These are phyloP conservation scores for Achlya hypogyna DNA, from an alignment of 352 stramenopile genomes.

Conservation along the genomic window DNA sequence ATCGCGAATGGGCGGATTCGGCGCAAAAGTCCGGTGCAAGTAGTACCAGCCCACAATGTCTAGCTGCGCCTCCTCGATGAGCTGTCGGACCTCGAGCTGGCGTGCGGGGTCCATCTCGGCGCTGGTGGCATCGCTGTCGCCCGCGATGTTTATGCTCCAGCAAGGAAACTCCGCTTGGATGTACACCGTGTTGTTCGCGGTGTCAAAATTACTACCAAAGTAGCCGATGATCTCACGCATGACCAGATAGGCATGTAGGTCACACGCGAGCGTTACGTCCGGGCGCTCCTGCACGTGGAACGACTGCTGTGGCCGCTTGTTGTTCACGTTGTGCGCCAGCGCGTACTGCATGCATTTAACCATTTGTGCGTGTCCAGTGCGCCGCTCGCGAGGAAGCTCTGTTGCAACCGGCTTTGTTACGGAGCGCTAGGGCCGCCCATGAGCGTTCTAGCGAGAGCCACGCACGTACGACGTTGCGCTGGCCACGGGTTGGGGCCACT, in stretches of 20 bases:
- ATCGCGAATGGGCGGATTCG: slow-evolving; percentile 88
- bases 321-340: slow-evolving; percentile 20
- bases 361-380: slow-evolving; percentile 76
- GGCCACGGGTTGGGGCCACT: not conserved
- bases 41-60: slow-evolving; percentile 94
- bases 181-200: slow-evolving; percentile 70
- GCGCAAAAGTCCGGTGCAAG: slow-evolving; percentile 88
- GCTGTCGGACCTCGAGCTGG: slow-evolving; percentile 86
- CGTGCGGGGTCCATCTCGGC: slow-evolving; percentile 92
- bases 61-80: slow-evolving; percentile 82
- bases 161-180: slow-evolving; percentile 92
- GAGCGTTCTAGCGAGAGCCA: no score
- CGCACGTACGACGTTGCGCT: slow-evolving; percentile 16
- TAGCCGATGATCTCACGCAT: slow-evolving; percentile 94
- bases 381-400: slow-evolving; percentile 59
- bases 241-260: slow-evolving; percentile 89
- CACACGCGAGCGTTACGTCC: slow-evolving; percentile 83
- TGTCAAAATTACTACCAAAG: slow-evolving; percentile 83
- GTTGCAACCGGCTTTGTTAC: slow-evolving; percentile 73
- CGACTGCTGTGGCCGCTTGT: slow-evolving; percentile 44
- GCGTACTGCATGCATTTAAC: slow-evolving; percentile 67
- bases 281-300: slow-evolving; percentile 85
- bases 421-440: slow-evolving; percentile 34
- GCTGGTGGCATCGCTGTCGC: slow-evolving; percentile 86
- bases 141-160: slow-evolving; percentile 77